phyloP scores from a whole-genome alignment of 352 stramenopile genomes.

The Thalassiosira hispida region DNA sequence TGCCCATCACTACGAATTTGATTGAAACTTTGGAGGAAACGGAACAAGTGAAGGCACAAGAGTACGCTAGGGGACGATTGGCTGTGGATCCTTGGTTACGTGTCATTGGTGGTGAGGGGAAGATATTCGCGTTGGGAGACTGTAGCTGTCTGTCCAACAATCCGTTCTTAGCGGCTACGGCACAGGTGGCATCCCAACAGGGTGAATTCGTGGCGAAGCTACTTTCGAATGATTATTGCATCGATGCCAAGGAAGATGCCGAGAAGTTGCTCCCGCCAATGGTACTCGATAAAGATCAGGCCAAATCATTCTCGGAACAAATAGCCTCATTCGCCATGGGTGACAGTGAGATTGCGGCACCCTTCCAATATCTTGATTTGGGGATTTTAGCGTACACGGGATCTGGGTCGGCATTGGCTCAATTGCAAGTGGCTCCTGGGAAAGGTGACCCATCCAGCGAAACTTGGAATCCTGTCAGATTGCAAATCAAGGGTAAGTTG shows the following conservation, averaged over 20 bases:
- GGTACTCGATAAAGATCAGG: slow-evolving; percentile 41
- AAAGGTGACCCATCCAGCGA: slow-evolving; percentile 71
- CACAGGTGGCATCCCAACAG: slow-evolving; percentile 88
- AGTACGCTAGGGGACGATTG: slow-evolving; percentile 79
- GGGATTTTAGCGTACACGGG: slow-evolving; percentile 89
- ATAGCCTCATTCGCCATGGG: slow-evolving; percentile 73
- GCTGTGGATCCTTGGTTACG: slow-evolving; percentile 86
- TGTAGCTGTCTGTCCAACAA: slow-evolving; percentile 80
- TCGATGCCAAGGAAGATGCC: slow-evolving; percentile 35
- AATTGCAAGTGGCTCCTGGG: slow-evolving; percentile 81
- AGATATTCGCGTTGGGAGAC: slow-evolving; percentile 86
- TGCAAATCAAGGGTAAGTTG: slow-evolving; percentile 47
- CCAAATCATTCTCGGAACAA: slow-evolving; percentile 67
- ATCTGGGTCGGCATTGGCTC: slow-evolving; percentile 83
- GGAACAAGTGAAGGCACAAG: slow-evolving; percentile 78
- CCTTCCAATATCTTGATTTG: slow-evolving; percentile 89
- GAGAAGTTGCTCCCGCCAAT: slow-evolving; percentile 55
- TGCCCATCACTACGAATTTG: slow-evolving; percentile 84
- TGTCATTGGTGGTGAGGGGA: slow-evolving; percentile 78
- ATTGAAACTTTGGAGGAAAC: slow-evolving; percentile 78
- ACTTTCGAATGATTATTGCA: slow-evolving; percentile 81
- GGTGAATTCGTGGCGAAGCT: slow-evolving; percentile 86
- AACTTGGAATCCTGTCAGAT: slow-evolving; percentile 73
- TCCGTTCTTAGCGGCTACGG: slow-evolving; percentile 84
- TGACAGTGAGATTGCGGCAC: slow-evolving; percentile 79